phyloP scores from a whole-genome alignment of 345 rosid species.

The Lumnitzera littorea region DNA sequence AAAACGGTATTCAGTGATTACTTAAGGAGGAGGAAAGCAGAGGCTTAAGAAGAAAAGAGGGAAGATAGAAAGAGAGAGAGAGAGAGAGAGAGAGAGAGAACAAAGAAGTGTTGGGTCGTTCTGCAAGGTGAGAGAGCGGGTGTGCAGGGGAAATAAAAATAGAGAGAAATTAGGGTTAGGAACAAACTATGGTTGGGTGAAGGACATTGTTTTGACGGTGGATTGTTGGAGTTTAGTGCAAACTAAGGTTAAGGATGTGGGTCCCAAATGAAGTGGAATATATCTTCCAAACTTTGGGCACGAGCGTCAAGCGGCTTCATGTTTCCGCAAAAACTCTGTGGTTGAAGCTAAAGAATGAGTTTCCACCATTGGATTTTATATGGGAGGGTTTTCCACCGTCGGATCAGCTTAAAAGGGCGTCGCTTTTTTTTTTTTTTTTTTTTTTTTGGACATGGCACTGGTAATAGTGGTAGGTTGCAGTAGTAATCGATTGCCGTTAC shows the following conservation, averaged over 20 bases:
- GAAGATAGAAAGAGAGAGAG: background rate
- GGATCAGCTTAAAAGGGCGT: no score
- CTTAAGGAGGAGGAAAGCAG: no score
- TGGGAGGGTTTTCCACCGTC: no score
- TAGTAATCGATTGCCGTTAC: no score
- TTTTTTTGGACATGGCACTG: no score
- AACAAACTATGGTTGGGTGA: conserved; percentile 34
- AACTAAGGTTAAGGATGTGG: background rate
- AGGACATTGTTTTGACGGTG: conserved; percentile 2
- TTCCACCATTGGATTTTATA: no score
- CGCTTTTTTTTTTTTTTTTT: no score
- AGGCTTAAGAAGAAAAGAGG: background rate
- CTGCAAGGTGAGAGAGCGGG: background rate
- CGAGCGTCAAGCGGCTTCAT: conserved; percentile 46
- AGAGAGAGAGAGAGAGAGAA: background rate
- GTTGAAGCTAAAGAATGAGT: no score
- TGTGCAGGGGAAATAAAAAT: conserved; percentile 1
- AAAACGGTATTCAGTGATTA: no score
- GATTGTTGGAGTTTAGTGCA: background rate
- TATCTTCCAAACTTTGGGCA: conserved; percentile 72
- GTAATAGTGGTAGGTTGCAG: no score
- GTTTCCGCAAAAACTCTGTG: conserved; percentile 42
- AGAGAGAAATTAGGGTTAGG: background rate
- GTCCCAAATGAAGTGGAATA: conserved; percentile 19
- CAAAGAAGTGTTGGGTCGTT: conserved; percentile 1